These are phyloP conservation scores for Didymella arachidicola DNA, from an alignment of 2,329 filamentous ascomycete genomes.

Conservation along the genomic window DNA sequence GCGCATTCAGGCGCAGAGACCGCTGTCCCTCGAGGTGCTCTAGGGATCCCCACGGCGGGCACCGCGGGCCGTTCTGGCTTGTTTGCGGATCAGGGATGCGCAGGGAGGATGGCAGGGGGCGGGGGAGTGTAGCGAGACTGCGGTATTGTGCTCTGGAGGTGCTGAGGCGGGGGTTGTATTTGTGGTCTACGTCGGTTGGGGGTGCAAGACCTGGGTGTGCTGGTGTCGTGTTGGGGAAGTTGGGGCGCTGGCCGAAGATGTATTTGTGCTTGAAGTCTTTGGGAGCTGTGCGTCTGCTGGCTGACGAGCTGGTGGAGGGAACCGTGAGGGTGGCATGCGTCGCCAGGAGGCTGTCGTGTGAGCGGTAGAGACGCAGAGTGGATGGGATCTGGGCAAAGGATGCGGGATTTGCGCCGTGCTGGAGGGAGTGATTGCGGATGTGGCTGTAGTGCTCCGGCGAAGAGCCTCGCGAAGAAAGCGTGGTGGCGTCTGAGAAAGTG, in stretches of 20 bases:
- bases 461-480: conserved; percentile 11
- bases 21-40: conserved; percentile 20
- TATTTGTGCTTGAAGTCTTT: conserved; percentile 25
- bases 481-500: conserved; percentile 10
- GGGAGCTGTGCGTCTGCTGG: conserved; percentile 12
- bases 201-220: neutral
- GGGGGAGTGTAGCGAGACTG: conserved; percentile 5
- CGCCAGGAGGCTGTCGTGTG: conserved; percentile 10
- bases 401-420: conserved; percentile 6
- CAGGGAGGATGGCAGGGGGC: conserved; percentile 5
- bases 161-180: conserved; percentile 14
- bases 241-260: conserved; percentile 20
- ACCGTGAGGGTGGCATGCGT: neutral
- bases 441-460: conserved; percentile 5
- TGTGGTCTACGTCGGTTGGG: neutral
- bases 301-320: neutral
- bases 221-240: neutral
- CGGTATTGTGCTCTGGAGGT: conserved; percentile 11
- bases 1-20: conserved; percentile 10
- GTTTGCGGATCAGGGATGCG: conserved; percentile 7
- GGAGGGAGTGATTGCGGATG: neutral
- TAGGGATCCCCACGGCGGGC: conserved; percentile 29
- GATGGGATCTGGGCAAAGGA: conserved; percentile 5
- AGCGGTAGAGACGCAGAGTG: conserved; percentile 8
- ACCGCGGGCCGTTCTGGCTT: conserved; percentile 22